Evolutionary conservation across 345 rosid genomes (phyloP).

Genomic region (Combretum micranthum): DNA sequence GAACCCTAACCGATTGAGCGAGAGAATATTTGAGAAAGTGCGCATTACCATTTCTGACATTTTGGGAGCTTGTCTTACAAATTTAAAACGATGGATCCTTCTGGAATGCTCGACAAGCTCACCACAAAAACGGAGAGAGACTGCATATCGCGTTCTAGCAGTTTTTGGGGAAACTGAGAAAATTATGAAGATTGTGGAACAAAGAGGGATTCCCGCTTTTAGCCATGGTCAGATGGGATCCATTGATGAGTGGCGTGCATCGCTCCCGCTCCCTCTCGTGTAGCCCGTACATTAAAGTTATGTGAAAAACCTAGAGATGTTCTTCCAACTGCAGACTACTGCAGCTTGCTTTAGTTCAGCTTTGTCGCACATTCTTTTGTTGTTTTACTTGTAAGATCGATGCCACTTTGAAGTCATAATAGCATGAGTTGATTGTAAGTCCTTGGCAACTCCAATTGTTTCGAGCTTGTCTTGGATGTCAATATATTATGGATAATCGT

Average conservation of each 20-base stretch:
- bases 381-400: too few species aligned
- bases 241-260: conserved; percentile 59
- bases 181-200: conserved; percentile 45
- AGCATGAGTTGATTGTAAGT: too few species aligned
- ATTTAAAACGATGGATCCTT: conserved; percentile 37
- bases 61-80: conserved; percentile 69
- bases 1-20: conserved; percentile 17
- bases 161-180: conserved; percentile 55
- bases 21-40: conserved; percentile 34
- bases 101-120: conserved; percentile 45
- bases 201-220: conserved; percentile 28
- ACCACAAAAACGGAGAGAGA: conserved; percentile 48
- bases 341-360: too few species aligned
- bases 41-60: conserved; percentile 53
- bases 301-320: too few species aligned
- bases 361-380: too few species aligned
- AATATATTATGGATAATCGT: too few species aligned
- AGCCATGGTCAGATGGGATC: conserved; percentile 33
- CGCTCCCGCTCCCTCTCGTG: too few species aligned
- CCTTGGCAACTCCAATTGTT: too few species aligned
- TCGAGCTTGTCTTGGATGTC: too few species aligned
- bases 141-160: conserved; percentile 40
- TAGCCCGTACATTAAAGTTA: too few species aligned
- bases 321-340: too few species aligned
- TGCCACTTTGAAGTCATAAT: too few species aligned